phyloP scores from a whole-genome alignment of 345 rosid genomes.

The Geranium brycei region DNA sequence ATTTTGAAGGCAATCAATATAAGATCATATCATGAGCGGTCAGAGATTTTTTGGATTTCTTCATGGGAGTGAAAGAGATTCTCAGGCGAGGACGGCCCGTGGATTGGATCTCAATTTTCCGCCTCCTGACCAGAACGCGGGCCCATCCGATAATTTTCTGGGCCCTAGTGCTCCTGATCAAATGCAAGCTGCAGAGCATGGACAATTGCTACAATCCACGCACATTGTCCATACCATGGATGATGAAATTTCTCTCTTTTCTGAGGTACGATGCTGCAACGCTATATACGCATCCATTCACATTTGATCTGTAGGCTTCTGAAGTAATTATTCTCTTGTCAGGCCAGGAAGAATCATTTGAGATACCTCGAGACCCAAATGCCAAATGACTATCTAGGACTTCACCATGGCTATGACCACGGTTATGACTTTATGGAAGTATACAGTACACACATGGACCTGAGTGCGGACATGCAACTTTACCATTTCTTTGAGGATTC shows the following conservation, averaged over 20 bases:
- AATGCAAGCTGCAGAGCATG: neutral
- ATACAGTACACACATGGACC: neutral
- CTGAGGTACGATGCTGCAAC: neutral
- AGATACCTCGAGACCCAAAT: neutral
- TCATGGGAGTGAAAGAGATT: neutral
- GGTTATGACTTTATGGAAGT: neutral
- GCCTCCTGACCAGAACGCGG: neutral
- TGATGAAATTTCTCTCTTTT: neutral
- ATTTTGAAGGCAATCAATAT: neutral
- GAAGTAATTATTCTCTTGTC: neutral
- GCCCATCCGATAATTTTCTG: neutral
- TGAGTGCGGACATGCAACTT: neutral
- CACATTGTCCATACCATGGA: neutral
- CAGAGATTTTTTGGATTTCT: neutral
- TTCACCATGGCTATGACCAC: neutral
- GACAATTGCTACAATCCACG: neutral
- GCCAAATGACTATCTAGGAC: neutral
- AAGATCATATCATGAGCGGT: neutral
- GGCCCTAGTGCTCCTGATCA: neutral
- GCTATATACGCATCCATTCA: neutral
- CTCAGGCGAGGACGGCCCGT: neutral
- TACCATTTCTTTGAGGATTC: neutral
- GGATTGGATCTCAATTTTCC: neutral
- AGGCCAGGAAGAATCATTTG: neutral
- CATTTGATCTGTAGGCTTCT: neutral